Base-by-base conservation (phyloP, 768 basidiomycete species). In the Gautieria morchelliformis region DNA sequence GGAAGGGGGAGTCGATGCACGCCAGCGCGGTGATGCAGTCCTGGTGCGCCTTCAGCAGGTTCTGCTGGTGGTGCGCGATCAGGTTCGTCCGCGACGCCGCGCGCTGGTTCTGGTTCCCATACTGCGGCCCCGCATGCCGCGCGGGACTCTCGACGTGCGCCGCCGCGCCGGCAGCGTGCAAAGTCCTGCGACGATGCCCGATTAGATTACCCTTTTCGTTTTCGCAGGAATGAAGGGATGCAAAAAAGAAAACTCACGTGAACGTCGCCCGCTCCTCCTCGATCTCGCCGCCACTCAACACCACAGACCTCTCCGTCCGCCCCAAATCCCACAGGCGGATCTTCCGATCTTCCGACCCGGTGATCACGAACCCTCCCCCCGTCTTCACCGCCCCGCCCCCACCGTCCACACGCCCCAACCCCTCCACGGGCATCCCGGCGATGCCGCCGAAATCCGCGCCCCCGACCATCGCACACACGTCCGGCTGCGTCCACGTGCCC, bases 1-100 rank as follows among this genome's bases (percentile, higher is more conserved):
- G 80, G 71, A 97, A 97, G 1, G 95, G 93, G 0, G 93, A 86
- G 61, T 96, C 92, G 53, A 99, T 83, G 61, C 87, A 89, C 0
- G 83, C 83, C 37, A 99, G 70, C 1, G 88, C 83, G 5, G 89
- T 92, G 19, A 98, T 82, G 2, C 92, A 82, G 66, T 98, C 94
- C 63, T 93, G 91, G 66, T 98, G 96, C 6, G 87, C 79, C 66
- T 84, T 85, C 33, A 97, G 73, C 20, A 96, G 73, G 53, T 85
- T 86, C 65, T 93, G 85, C 65, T 95, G 91, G 65, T 84, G 87
- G 51, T 87, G 80, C 14, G 83, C 85, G 55, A 93, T 86, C 62
- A 91, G 69, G 17, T 82, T 86, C 67, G 87, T 87, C 24, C 89
- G 76, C 64, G 89, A 85, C 1, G 84, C 78, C 17, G 91, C 80